Base-by-base conservation (phyloP, 2,329 filamentous ascomycete genomes). In the Aspergillus sp. region DNA sequence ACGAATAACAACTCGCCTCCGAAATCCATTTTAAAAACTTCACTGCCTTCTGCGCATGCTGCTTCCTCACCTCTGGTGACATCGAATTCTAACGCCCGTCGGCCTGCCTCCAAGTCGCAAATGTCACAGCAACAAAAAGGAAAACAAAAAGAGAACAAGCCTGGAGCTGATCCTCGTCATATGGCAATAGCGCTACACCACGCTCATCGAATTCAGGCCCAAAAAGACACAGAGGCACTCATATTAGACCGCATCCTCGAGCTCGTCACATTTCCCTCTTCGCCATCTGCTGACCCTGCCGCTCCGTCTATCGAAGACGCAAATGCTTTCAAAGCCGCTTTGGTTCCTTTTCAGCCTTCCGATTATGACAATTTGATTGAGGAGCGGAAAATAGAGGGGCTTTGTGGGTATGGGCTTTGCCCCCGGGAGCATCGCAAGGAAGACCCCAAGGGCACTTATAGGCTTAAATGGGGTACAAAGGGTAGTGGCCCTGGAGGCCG, bases 291-390 rank as follows among this genome's bases (percentile, higher is more conserved):
- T 36, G 70, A 77, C 56, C 70, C 79, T 27, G 69, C 70, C 12
- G 63, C 68, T 2, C 79, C 81, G 2, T 74, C 81, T 6, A 58
- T 76, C 1, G 63, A 76, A 29, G 89, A 95, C 61, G 76, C 76
- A 1, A 62, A 68, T 33, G 70, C 71, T 42, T 90, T 97, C 68
- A 82, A 83, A 55, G 60, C 72, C 4, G 77, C 81, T 31, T 70
- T 97, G 26, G 71, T 77, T 7, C 75, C 81, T 35, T 97, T 96
- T 68, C 88, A 91, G 62, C 88, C 90, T 1, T 77, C 79, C 42
- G 91, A 98, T 71, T 95, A 94, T 71, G 89, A 95, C 60, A 86
- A 88, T 51, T 73, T 97, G 39, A 83, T 96, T 47, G 79, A 86
- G 51, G 93, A 98, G 72, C 86, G 93, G 58, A 94, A 95, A 64